phyloP scores from a whole-genome alignment of 2,329 filamentous ascomycete genomes.

The Penicillium sp. region DNA sequence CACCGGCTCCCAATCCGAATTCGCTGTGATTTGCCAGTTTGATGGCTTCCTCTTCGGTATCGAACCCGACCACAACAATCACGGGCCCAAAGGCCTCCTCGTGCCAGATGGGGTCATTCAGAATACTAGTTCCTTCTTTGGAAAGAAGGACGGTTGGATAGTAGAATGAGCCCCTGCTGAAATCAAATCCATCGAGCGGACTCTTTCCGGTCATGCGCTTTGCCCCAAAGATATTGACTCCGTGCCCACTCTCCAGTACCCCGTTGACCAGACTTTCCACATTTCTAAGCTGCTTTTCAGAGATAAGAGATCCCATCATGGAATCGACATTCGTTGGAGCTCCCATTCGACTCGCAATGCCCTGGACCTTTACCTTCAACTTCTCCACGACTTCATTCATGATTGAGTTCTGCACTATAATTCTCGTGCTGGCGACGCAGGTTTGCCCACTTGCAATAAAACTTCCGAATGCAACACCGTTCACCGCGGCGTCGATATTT shows the following conservation, averaged over 20 bases:
- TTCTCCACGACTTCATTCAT: slow-evolving; percentile 39
- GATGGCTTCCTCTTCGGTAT: slow-evolving; percentile 49
- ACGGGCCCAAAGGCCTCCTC: slow-evolving; percentile 31
- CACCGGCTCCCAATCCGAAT: slow-evolving; percentile 51
- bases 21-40: slow-evolving; percentile 50
- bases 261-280: slow-evolving; percentile 12
- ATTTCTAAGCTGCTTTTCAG: slow-evolving; percentile 11
- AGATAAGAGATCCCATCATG: slow-evolving; percentile 21
- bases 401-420: slow-evolving; percentile 51
- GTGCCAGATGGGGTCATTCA: slow-evolving; percentile 31
- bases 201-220: slow-evolving; percentile 13
- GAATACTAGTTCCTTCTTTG: slow-evolving; percentile 2
- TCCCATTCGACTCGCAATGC: slow-evolving; percentile 30
- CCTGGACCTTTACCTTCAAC: slow-evolving; percentile 48
- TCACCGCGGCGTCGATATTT: slow-evolving; percentile 30
- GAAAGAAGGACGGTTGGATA: slow-evolving; percentile 18
- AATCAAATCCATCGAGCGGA: slow-evolving; percentile 14
- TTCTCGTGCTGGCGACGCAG: slow-evolving; percentile 55
- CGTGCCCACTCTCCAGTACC: slow-evolving; percentile 1
- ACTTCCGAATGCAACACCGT: slow-evolving; percentile 40
- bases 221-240: slow-evolving; percentile 6
- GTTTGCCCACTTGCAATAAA: slow-evolving; percentile 58
- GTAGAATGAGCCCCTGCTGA: slow-evolving; percentile 19
- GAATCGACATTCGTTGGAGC: slow-evolving; percentile 13
- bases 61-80: slow-evolving; percentile 29